Evolutionary conservation across 1,284 basidiomycete species (phyloP), one percentile per base, ranked within the genome.

Genomic region (Trametes sp.): DNA sequence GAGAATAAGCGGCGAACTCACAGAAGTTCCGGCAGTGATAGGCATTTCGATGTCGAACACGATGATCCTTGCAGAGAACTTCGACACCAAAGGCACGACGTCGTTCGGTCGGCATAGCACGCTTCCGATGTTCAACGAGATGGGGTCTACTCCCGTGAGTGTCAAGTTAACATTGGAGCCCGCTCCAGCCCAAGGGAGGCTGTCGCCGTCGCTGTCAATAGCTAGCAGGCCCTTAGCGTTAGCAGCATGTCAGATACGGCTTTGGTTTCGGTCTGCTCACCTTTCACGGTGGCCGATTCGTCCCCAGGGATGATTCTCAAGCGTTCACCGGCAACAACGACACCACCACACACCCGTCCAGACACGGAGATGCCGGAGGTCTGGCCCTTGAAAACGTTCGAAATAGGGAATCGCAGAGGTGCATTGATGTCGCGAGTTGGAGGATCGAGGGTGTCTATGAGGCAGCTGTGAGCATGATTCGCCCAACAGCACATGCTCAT

Each of bases 311-410:
- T 80, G 38, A 95, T 87, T 35, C 94, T 84, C 26, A 99, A 70
- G 28, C 87, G 82, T 77, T 99, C 97, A 5, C 98, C 97, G 8
- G 96, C 91, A 77, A 98, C 96, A 0, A 98, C 84, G 28, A 98
- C 81, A 13, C 97, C 97, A 48, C 89, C 88, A 62, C 91, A 92
- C 35, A 99, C 80, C 36, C 96, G 82, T n/a, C 97, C 98, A 26
- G 91, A 87, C 0, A 98, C 88, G 1, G 90, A 93, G 0, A 89
- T 86, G 19, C 94, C 94, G 4, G 93, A 89, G 8, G 90, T 87
- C 71, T 92, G 88, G 26, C 93, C 93, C 76, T 91, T 95, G 84
- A 98, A 99, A 2, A 98, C 94, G 75, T 99, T 99, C 14, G 95
- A 93, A 23, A 99, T 86, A 0, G 97, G 97, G 59, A 98, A 84